Evolutionary conservation across 2,329 filamentous ascomycete genomes (phyloP).

Genomic region (Claviceps pazoutovae): DNA sequence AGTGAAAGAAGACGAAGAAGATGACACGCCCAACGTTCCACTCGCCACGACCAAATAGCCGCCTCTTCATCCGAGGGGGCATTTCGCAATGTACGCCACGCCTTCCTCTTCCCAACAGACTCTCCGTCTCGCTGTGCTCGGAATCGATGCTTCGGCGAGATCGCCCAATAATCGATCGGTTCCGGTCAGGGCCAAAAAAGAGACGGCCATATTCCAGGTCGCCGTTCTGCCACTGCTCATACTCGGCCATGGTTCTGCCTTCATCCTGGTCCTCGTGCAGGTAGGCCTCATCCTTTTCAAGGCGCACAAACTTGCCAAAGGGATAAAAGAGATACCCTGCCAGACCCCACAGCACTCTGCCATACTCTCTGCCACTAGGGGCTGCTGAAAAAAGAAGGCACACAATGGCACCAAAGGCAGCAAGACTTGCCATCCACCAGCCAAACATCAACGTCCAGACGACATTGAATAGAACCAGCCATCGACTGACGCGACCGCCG

Average conservation of each 20-base stretch:
- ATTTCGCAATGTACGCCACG: slow-evolving; percentile 31
- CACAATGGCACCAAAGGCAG: slow-evolving; percentile 57
- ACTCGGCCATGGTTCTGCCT: slow-evolving; percentile 93
- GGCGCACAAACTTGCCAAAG: slow-evolving; percentile 88
- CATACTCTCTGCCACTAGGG: slow-evolving; percentile 73
- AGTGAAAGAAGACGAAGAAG: slow-evolving; percentile 95
- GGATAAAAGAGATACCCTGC: slow-evolving; percentile 85
- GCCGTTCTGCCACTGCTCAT: slow-evolving; percentile 97
- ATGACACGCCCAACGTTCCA: slow-evolving; percentile 92
- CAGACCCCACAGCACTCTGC: slow-evolving; percentile 69
- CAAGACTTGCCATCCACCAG: slow-evolving; percentile 82
- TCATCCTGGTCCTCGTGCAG: slow-evolving; percentile 89
- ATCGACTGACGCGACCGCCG: slow-evolving; percentile 69
- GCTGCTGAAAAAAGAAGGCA: slow-evolving; percentile 71
- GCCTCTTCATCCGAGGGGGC: slow-evolving; percentile 49
- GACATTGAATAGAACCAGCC: slow-evolving; percentile 78
- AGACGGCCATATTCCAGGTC: slow-evolving; percentile 90
- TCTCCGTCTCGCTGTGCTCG: slow-evolving; percentile 70
- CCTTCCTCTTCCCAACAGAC: slow-evolving; percentile 54
- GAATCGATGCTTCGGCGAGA: slow-evolving; percentile 84
- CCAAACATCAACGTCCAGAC: slow-evolving; percentile 86
- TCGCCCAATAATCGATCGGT: slow-evolving; percentile 69
- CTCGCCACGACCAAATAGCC: slow-evolving; percentile 85
- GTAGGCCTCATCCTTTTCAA: slow-evolving; percentile 90
- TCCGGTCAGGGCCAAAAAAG: slow-evolving; percentile 78